Percentiles rank a stretch among this genome's conserved stretches.
Evolutionary conservation across 2,329 filamentous ascomycete species (phyloP).

Genomic region (Aspergillus fructus): DNA sequence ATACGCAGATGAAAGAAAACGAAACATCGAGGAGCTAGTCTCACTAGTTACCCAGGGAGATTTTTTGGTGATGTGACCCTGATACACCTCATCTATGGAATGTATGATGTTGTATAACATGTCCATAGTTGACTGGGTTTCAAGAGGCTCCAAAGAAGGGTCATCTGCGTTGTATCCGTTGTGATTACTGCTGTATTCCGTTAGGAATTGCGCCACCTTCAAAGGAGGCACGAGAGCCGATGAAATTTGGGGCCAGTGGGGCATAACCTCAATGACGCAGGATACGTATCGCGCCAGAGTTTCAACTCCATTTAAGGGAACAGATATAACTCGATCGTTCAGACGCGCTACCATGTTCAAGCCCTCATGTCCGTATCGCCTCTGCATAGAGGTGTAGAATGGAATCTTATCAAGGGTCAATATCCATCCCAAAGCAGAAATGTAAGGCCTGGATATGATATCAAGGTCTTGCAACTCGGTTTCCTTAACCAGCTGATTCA

Average conservation of each 20-base stretch:
- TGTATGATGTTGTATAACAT: constrained; percentile 30
- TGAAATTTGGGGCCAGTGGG: constrained; percentile 29
- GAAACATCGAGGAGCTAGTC: constrained; percentile 38
- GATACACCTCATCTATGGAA: constrained; percentile 37
- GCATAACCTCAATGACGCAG: constrained; percentile 28
- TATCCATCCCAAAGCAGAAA: constrained; percentile 36
- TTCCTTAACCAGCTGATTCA: constrained; percentile 31
- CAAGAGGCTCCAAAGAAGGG: constrained; percentile 17
- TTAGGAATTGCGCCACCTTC: constrained; percentile 25
- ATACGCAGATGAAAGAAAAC: constrained; percentile 32
- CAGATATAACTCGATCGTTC: constrained; percentile 27
- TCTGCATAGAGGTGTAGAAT: constrained; percentile 37
- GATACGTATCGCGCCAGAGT: constrained; percentile 31
- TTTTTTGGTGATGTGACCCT: constrained; percentile 43
- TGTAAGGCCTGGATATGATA: constrained; percentile 34
- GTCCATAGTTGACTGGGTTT: constrained; percentile 19
- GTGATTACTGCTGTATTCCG: constrained; percentile 32
- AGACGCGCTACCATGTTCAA: constrained; percentile 29
- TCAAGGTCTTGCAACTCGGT: constrained; percentile 28
- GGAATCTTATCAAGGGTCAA: constrained; percentile 36
- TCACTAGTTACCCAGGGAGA: constrained; percentile 44
- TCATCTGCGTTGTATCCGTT: constrained; percentile 24
- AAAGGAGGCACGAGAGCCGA: constrained; percentile 23
- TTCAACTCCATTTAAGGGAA: constrained; percentile 27
- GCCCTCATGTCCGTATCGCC: constrained; percentile 28